These are phyloP conservation scores for Craterostigma plantagineum DNA, from an alignment of 257 asterid genomes.

Conservation along the genomic window DNA sequence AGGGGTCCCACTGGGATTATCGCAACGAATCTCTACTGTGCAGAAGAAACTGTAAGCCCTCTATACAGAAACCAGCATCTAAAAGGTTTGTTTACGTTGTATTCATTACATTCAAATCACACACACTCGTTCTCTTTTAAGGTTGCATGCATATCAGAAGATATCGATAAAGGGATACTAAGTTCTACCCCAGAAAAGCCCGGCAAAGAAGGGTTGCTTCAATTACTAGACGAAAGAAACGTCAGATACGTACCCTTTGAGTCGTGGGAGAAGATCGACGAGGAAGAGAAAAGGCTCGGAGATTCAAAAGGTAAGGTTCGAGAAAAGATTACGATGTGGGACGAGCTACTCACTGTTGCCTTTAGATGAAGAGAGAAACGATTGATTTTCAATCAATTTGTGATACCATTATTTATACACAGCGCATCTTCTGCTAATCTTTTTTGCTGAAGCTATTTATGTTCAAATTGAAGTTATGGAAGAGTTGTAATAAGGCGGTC, in stretches of 20 bases:
- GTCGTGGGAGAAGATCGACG: conserved; percentile 55
- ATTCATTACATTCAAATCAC: no score
- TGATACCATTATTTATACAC: no score
- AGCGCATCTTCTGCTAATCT: no score
- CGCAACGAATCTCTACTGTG: conserved; percentile 68
- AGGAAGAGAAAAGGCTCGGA: conserved; percentile 53
- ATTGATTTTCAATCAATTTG: no score
- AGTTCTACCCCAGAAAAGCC: conserved; percentile 45
- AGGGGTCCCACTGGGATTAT: conserved; percentile 88
- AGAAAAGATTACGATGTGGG: conserved; percentile 62
- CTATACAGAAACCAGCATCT: no score
- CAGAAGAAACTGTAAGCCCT: conserved; percentile 66
- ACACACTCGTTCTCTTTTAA: no score
- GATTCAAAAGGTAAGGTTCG: conserved; percentile 38
- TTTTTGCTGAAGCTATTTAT: no score
- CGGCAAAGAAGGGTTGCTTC: conserved; percentile 49
- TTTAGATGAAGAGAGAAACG: conserved; percentile 14
- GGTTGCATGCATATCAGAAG: conserved; percentile 63
- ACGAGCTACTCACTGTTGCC: conserved; percentile 44
- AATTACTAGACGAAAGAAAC: conserved; percentile 35
- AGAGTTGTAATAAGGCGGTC: no score
- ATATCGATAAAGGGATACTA: conserved; percentile 32
- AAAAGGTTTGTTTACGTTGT: no score
- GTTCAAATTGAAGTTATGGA: no score
- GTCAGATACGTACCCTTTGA: conserved; percentile 30